A percentile compares a stretch with the other conserved stretches of the same genome.
phyloP scores from a whole-genome alignment of 2,329 filamentous ascomycete species.

The Colletotrichum euphorbiae region DNA sequence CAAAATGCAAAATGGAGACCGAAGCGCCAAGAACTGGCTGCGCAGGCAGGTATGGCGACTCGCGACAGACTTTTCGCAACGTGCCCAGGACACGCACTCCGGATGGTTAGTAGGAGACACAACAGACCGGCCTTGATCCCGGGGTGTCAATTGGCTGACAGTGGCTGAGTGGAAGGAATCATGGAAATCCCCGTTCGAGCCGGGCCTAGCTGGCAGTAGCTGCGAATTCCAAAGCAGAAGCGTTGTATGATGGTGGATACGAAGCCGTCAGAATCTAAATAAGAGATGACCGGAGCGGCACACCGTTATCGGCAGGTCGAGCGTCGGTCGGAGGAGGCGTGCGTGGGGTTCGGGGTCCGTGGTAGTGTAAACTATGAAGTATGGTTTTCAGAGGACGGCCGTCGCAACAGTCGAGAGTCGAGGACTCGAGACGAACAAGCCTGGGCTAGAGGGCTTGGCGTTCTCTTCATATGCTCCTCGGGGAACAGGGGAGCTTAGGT shows the following conservation, averaged over 20 bases:
- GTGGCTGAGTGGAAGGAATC: constrained; percentile 24
- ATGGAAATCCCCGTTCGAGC: not conserved
- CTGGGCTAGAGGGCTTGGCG: constrained; percentile 31
- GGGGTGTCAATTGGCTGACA: constrained; percentile 6
- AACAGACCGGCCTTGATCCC: constrained; percentile 13
- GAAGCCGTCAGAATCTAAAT: not conserved
- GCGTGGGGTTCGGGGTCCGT: constrained; percentile 10
- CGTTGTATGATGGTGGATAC: constrained; percentile 15
- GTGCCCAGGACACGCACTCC: constrained; percentile 33
- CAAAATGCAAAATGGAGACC: constrained; percentile 20
- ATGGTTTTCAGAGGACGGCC: no score
- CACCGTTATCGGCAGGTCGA: constrained; percentile 27
- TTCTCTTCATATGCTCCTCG: constrained; percentile 25
- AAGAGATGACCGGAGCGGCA: constrained; percentile 23
- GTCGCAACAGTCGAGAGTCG: no score
- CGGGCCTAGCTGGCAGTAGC: constrained; percentile 5
- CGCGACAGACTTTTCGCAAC: constrained; percentile 34
- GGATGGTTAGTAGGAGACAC: constrained; percentile 27
- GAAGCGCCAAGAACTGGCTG: constrained; percentile 34
- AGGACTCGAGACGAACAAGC: constrained; percentile 16
- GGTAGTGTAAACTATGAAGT: not conserved
- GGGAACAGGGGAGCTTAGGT: constrained; percentile 5
- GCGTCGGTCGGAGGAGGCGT: constrained; percentile 8
- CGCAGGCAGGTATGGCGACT: constrained; percentile 14
- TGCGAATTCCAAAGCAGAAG: constrained; percentile 20